These are phyloP conservation scores for Medicago ruthenica DNA, from an alignment of 306 rosid species.

Conservation along the genomic window DNA sequence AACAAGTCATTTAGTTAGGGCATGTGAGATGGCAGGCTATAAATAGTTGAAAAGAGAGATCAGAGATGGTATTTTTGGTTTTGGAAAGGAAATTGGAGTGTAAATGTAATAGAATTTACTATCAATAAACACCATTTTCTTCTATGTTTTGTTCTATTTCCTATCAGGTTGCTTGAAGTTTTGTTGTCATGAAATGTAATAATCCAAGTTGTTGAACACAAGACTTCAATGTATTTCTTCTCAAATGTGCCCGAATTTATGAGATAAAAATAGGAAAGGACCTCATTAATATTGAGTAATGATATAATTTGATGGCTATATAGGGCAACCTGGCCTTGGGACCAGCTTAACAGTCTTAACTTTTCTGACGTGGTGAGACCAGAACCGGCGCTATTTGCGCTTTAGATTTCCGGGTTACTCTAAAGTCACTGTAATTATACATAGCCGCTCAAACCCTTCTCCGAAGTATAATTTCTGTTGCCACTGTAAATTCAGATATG, in stretches of 20 bases:
- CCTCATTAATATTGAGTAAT: slow-evolving; percentile 16
- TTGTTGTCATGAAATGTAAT: slow-evolving; percentile 3
- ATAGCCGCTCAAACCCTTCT: too few relatives aligned
- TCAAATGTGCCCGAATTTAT: slow-evolving; percentile 28
- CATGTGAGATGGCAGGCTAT: not conserved
- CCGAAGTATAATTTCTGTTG: slow-evolving; percentile 22
- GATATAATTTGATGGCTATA: slow-evolving; percentile 29
- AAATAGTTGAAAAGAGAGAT: not conserved
- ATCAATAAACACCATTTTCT: slow-evolving; percentile 1
- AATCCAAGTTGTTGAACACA: slow-evolving; percentile 7
- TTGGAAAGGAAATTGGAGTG: not conserved
- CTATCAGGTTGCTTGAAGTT: slow-evolving; percentile 19
- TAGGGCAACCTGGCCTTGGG: not conserved
- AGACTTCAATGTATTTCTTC: slow-evolving; percentile 10
- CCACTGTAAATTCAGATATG: slow-evolving; percentile 15
- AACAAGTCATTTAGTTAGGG: not conserved
- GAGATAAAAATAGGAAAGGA: slow-evolving; percentile 16
- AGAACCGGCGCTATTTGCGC: too few relatives aligned
- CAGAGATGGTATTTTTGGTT: not conserved
- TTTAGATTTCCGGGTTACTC: too few relatives aligned
- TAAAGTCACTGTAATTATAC: too few relatives aligned
- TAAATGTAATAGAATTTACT: not conserved
- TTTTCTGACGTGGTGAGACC: too few relatives aligned
- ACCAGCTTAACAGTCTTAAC: slow-evolving; percentile 22
- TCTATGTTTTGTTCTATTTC: not conserved